phyloP scores from a whole-genome alignment of 192 early-diverging fungal genomes.

The Backusella parvicylindrica region DNA sequence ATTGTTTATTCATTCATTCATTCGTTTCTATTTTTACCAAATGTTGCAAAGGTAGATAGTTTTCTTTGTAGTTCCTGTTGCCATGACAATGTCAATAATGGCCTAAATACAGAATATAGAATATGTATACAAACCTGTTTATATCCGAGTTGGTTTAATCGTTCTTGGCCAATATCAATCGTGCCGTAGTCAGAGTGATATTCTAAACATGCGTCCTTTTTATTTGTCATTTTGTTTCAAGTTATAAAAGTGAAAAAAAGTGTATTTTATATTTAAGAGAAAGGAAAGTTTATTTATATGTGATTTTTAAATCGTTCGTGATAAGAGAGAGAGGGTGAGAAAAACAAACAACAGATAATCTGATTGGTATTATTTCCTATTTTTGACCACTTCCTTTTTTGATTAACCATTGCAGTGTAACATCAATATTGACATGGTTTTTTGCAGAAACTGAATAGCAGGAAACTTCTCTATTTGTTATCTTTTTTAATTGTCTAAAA shows the following conservation, averaged over 20 bases:
- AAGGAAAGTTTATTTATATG: neutral
- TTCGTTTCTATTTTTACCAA: neutral
- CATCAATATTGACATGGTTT: conserved; percentile 95
- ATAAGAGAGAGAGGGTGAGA: neutral
- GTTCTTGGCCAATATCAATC: neutral
- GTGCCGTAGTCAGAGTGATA: neutral
- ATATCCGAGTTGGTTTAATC: conserved; percentile 17
- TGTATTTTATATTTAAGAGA: neutral
- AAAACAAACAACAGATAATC: neutral
- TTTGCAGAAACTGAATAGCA: conserved; percentile 99
- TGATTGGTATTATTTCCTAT: conserved; percentile 1
- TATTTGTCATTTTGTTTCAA: neutral
- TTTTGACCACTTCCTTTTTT: conserved; percentile 65
- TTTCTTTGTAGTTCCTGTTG: conserved; percentile 15
- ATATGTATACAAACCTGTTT: conserved; percentile 10
- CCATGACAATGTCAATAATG: too few relatives aligned
- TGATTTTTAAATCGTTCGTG: neutral
- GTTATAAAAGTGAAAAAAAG: neutral
- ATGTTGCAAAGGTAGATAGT: conserved; percentile 23
- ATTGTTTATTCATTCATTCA: too few relatives aligned
- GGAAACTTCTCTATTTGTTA: conserved; percentile 90
- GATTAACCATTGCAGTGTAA: conserved; percentile 97
- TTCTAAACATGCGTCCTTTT: neutral
- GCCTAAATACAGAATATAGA: too few relatives aligned
- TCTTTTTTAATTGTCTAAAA: conserved; percentile 75